Evolutionary conservation across 164 flowering plant genomes (phyloP), one percentile per base, ranked within the genome.

Genomic region (Houttuynia cordata): DNA sequence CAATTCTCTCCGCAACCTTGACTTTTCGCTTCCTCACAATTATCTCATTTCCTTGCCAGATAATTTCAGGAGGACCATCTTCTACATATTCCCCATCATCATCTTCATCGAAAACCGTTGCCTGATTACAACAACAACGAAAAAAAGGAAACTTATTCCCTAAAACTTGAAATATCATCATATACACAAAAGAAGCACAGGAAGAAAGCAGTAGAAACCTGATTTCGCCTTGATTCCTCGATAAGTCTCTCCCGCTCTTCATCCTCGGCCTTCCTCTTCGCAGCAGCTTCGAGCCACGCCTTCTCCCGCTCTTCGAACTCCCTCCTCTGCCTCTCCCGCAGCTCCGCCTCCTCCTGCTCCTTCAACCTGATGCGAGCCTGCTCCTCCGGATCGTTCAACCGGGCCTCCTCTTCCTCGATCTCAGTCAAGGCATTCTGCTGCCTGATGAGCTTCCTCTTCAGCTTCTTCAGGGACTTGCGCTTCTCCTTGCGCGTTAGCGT

Each of bases 41-140:
- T 50, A 93, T 93, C 81, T 93, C 97, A 68, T 93, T 86, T 58
- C 99, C 97, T 78, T 93, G 81, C 94, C 96, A 93, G 65, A 93
- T 93, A 62, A 90, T 88, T 68, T 90, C 96, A 15, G 97, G 84
- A 59, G 91, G 96, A 37, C 99, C 97, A 64, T 93, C 97, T 71
- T 86, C 94, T 17, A 76, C 75, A 62, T 90, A 84, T 62, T 86
- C 94, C 86, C 86, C 87, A 19, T 68, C 80, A 71, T 76, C 87
- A 68, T 79, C 87, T 57, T 82, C 88, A 53, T 72, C 58, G 40
- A 63, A 23, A 25, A 68, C 77, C 55, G 75, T 61, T 54, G 69
- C 76, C 41, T 58, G 12, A 45, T 61, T 45, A 71, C 78, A 58
- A 45, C 17, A 55, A 50, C 10, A 20, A 52, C 4, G 19, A n/a